These are phyloP conservation scores for Reticulascus tulasneorum DNA, from an alignment of 2,329 filamentous ascomycete species.

Conservation along the genomic window DNA sequence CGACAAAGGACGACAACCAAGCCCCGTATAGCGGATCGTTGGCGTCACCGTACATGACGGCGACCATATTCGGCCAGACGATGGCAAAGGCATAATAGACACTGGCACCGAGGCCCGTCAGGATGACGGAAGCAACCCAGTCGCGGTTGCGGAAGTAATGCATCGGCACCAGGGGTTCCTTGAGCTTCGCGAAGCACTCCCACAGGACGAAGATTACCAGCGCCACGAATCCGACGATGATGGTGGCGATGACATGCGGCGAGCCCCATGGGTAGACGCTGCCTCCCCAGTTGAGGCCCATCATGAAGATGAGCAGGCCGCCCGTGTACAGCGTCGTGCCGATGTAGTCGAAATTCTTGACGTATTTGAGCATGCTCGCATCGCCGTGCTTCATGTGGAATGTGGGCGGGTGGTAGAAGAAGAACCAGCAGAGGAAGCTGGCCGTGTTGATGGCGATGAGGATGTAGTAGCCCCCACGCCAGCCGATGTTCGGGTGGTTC, in stretches of 20 bases:
- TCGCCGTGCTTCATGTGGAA: conserved; percentile 25
- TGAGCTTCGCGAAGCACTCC: conserved; percentile 21
- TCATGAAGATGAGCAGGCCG: conserved; percentile 25
- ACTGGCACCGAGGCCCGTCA: conserved; percentile 29
- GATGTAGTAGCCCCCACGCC: conserved; percentile 25
- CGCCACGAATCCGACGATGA: conserved; percentile 21
- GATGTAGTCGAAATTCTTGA: conserved; percentile 27
- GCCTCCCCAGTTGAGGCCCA: conserved; percentile 28
- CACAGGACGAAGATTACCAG: conserved; percentile 22
- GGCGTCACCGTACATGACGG: conserved; percentile 23
- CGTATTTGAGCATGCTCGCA: conserved; percentile 18
- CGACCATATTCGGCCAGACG: conserved; percentile 31
- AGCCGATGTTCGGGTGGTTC: conserved; percentile 20
- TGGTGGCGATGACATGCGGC: conserved; percentile 22
- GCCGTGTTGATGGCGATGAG: conserved; percentile 23
- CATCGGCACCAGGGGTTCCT: conserved; percentile 31
- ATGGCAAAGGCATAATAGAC: conserved; percentile 34
- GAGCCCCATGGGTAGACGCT: conserved; percentile 27
- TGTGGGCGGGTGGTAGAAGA: conserved; percentile 29
- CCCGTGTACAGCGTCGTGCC: conserved; percentile 24
- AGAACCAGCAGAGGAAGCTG: conserved; percentile 22
- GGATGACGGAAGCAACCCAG: conserved; percentile 25
- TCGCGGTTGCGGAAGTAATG: conserved; percentile 27
- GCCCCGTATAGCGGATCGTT: conserved; percentile 17
- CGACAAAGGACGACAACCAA: conserved; percentile 22